Conservation (phyloP, 139 green algal species). For the Chlorella sp. region DNA sequence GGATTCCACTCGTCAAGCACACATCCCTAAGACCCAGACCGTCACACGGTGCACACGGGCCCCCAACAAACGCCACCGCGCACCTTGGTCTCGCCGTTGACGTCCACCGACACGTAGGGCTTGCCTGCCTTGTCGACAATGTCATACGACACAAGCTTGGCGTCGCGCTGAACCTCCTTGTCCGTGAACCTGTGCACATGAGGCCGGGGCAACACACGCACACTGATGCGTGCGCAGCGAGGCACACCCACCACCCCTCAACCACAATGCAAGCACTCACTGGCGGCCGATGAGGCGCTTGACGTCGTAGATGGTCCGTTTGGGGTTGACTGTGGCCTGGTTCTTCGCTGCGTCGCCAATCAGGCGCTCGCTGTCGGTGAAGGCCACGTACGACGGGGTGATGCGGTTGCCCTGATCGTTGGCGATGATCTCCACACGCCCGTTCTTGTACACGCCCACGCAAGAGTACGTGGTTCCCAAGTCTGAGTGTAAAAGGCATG, state of each 20-base stretch:
- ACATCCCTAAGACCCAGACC: too few species aligned
- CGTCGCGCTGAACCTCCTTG: slow-evolving; percentile 93
- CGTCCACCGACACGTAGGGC: slow-evolving; percentile 85
- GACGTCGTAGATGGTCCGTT: slow-evolving; percentile 93
- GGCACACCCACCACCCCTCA: too few species aligned
- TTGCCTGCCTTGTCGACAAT: slow-evolving; percentile 91
- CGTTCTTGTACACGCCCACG: slow-evolving; percentile 99
- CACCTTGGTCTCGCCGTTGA: slow-evolving; percentile 46
- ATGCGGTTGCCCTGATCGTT: slow-evolving; percentile 99
- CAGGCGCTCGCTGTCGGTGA: slow-evolving; percentile 99
- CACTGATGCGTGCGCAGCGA: neutral
- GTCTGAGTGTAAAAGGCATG: too few species aligned
- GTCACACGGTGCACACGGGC: too few species aligned
- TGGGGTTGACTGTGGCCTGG: slow-evolving; percentile 92
- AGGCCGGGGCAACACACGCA: neutral
- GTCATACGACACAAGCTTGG: slow-evolving; percentile 94
- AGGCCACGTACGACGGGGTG: slow-evolving; percentile 98
- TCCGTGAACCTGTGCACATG: slow-evolving; percentile 81
- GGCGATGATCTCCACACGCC: slow-evolving; percentile 97
- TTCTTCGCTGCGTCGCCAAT: slow-evolving; percentile 99
- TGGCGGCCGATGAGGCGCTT: slow-evolving; percentile 97
- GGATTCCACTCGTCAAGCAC: too few species aligned
- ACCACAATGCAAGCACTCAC: slow-evolving; percentile 36
- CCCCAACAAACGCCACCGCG: neutral
- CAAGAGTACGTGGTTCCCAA: slow-evolving; percentile 95